These are phyloP conservation scores for Penicillium occitanis DNA, from an alignment of 2,329 filamentous ascomycete species.

Conservation along the genomic window DNA sequence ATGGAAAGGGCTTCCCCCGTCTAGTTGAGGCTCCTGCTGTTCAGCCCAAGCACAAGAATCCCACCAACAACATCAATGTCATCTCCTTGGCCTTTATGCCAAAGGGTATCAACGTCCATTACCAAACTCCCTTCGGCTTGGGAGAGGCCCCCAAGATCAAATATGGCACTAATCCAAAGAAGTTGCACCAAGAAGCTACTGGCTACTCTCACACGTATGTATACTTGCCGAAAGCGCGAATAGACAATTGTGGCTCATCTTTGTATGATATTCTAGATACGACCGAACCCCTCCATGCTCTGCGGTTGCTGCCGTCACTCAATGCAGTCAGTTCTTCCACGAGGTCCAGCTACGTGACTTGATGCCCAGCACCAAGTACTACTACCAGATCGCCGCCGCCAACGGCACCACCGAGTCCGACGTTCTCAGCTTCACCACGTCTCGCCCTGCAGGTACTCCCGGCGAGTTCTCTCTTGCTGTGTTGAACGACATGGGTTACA, in stretches of 20 bases:
- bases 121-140: slow-evolving; percentile 56
- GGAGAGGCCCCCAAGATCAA: slow-evolving; percentile 45
- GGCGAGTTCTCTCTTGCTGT: slow-evolving; percentile 49
- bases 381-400: slow-evolving; percentile 51
- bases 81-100: slow-evolving; percentile 52
- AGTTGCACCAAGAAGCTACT: slow-evolving; percentile 38
- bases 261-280: slow-evolving; percentile 23
- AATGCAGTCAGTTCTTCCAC: slow-evolving; percentile 56
- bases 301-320: slow-evolving; percentile 43
- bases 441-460: slow-evolving; percentile 45
- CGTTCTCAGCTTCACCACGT: slow-evolving; percentile 50
- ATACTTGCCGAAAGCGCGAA: neutral
- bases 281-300: slow-evolving; percentile 55
- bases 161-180: slow-evolving; percentile 42
- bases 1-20: slow-evolving; percentile 54
- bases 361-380: slow-evolving; percentile 50
- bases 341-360: slow-evolving; percentile 49
- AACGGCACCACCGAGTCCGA: slow-evolving; percentile 53
- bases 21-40: slow-evolving; percentile 54
- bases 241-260: neutral
- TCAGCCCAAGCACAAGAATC: slow-evolving; percentile 43
- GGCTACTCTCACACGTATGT: slow-evolving; percentile 45
- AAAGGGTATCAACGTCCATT: slow-evolving; percentile 54
- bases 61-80: slow-evolving; percentile 56
- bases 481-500: slow-evolving; percentile 57